A percentile compares a stretch with the other conserved stretches of the same genome.
Evolutionary conservation across 2,329 filamentous ascomycete species (phyloP).

Genomic region (Cryphonectria parasitica): DNA sequence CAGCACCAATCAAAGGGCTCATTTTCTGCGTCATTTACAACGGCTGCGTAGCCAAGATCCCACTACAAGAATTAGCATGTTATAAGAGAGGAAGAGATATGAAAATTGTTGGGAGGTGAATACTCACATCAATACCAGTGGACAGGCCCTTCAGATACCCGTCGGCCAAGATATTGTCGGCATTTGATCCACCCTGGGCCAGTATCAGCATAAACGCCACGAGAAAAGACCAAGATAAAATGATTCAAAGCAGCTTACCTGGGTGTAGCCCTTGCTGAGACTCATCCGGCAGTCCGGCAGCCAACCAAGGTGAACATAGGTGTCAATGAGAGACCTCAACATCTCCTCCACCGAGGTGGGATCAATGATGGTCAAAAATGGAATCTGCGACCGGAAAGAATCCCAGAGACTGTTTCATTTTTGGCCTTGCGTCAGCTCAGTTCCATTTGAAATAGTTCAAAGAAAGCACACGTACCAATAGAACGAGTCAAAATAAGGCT

Average conservation of each 20-base stretch:
- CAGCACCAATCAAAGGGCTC: conserved; percentile 72
- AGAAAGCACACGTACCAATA: conserved; percentile 70
- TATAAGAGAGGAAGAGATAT: neutral
- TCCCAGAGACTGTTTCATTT: conserved; percentile 62
- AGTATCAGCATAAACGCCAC: conserved; percentile 25
- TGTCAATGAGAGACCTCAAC: conserved; percentile 72
- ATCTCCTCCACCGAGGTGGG: conserved; percentile 66
- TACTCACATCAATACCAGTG: conserved; percentile 54
- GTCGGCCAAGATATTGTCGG: conserved; percentile 70
- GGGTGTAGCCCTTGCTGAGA: conserved; percentile 69
- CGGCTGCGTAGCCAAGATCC: conserved; percentile 69
- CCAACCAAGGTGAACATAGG: conserved; percentile 68
- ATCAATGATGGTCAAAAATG: conserved; percentile 70
- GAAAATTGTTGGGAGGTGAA: conserved; percentile 14
- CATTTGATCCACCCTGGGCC: conserved; percentile 70
- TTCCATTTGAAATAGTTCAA: neutral
- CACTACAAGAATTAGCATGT: conserved; percentile 50
- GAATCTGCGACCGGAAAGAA: conserved; percentile 69
- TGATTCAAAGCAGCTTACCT: conserved; percentile 41
- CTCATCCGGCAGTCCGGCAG: conserved; percentile 72
- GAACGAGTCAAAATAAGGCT: conserved; percentile 76
- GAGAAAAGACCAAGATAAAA: conserved; percentile 17
- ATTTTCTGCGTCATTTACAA: conserved; percentile 73
- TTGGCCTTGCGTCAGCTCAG: neutral
- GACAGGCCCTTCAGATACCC: conserved; percentile 68